Evolutionary conservation across 345 rosid genomes (phyloP).

Genomic region (Euphorbia lathyris): DNA sequence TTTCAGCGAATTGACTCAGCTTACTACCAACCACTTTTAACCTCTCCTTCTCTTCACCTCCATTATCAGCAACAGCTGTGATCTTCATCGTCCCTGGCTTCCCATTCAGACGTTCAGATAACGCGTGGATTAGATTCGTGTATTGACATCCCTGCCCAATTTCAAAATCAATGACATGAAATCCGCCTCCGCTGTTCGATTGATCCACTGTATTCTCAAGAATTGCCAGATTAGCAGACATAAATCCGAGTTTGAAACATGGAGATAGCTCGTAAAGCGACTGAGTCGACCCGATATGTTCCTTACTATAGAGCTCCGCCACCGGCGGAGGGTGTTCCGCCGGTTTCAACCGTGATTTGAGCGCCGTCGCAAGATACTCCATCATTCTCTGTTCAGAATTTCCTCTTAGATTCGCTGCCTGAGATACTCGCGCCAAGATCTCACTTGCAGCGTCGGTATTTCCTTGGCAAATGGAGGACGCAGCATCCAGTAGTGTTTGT

Average conservation of each 20-base stretch:
- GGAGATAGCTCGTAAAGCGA: slow-evolving; percentile 66
- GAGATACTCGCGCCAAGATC: slow-evolving; percentile 58
- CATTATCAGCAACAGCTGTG: slow-evolving; percentile 58
- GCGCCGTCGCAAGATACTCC: slow-evolving; percentile 57
- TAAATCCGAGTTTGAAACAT: slow-evolving; percentile 77
- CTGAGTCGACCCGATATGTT: slow-evolving; percentile 56
- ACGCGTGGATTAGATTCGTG: slow-evolving; percentile 60
- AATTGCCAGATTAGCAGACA: slow-evolving; percentile 86
- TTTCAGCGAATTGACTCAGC: slow-evolving; percentile 42
- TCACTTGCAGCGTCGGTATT: slow-evolving; percentile 54
- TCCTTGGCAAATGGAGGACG: slow-evolving; percentile 74
- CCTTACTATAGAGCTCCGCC: slow-evolving; percentile 52
- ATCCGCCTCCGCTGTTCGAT: slow-evolving; percentile 21
- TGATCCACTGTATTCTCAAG: slow-evolving; percentile 56
- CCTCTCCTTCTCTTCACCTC: slow-evolving; percentile 43
- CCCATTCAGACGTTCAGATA: slow-evolving; percentile 43
- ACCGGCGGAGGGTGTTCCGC: slow-evolving; percentile 50
- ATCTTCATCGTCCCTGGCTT: slow-evolving; percentile 44
- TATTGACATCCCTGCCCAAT: slow-evolving; percentile 80
- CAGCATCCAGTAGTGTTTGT: slow-evolving; percentile 63
- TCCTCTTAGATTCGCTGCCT: slow-evolving; percentile 44
- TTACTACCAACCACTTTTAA: slow-evolving; percentile 40
- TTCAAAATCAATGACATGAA: slow-evolving; percentile 85
- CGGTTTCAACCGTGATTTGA: slow-evolving; percentile 52
- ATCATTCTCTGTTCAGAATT: slow-evolving; percentile 71